Evolutionary conservation across 140 eudicot species (phyloP), one percentile per base, ranked within the genome.

Genomic region (Oenanthe javanica): DNA sequence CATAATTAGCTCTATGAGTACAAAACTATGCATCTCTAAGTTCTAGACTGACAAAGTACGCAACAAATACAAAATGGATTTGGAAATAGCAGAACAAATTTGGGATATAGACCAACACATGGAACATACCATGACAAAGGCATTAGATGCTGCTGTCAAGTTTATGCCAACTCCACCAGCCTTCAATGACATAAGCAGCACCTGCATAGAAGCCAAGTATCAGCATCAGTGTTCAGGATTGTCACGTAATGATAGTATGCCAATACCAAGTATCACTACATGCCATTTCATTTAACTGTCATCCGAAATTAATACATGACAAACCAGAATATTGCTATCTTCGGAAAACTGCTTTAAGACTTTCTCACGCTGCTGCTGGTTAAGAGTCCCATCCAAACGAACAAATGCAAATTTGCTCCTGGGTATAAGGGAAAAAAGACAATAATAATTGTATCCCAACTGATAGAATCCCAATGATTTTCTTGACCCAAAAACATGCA

Each of bases 151-250:
- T 78, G 97, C 99, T 25, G 97, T 95, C 40, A 95, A 87, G 81
- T 95, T 95, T 83, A 92, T 95, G 75, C 99, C 99, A 80, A 95
- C 99, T 80, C 99, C 99, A 77, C 99, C 99, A 59, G 99, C 99
- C 85, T 95, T 95, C 82, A 95, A 72, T 46, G 99, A 95, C 97
- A 95, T 90, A 75, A 95, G 90, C 79, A 95, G 80, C 47, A 95
- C 99, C 99, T 94, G 83, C 70, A 77, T 40, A 70, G 81, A 50
- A 52, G 49, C 46, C 57, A 76, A 47, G 48, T 51, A 31, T 49
- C 18, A 67, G 69, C 9, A 75, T 27, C 50, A 51, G 7, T 16
- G 8, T 69, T 36, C 49, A 43, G 14, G 18, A n/a, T 31, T 51
- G 1, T 51, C 49, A 59, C 31, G 42, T 52, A 75, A 38, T 2